These are phyloP conservation scores for Penicillium sp. DNA, from an alignment of 2,329 filamentous ascomycete genomes.

Conservation along the genomic window DNA sequence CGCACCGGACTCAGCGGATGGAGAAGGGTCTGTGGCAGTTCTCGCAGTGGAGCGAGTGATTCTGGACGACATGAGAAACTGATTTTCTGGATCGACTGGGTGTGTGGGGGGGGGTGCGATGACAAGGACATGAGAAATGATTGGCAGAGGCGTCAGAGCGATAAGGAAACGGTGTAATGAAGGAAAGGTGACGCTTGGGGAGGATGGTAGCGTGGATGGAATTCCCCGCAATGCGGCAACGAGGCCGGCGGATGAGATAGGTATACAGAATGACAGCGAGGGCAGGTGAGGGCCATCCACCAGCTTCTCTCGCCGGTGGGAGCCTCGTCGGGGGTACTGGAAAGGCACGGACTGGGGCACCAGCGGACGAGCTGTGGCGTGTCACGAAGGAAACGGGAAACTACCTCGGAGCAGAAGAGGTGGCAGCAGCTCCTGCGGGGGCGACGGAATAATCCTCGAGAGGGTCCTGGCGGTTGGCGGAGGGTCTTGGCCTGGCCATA, in stretches of 20 bases:
- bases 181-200: neutral
- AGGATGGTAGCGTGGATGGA: neutral
- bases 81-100: conserved; percentile 26
- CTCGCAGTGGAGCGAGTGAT: conserved; percentile 92
- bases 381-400: conserved; percentile 13
- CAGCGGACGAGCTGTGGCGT: neutral
- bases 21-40: conserved; percentile 66
- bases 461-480: conserved; percentile 44
- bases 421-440: conserved; percentile 31
- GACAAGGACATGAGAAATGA: neutral
- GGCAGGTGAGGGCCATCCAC: no score
- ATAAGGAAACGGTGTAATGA: neutral
- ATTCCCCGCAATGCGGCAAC: neutral
- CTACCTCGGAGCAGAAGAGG: conserved; percentile 39
- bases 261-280: no score
- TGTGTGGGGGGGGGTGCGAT: no score
- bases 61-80: conserved; percentile 89
- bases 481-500: conserved; percentile 49
- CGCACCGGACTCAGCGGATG: conserved; percentile 43
- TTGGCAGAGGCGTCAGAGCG: neutral
- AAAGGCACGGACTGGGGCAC: conserved; percentile 3
- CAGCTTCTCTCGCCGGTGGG: no score
- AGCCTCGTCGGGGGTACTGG: neutral
- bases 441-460: conserved; percentile 40
- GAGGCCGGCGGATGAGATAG: no score